These are phyloP conservation scores for Magnolia kwangsiensis DNA, from an alignment of 164 flowering plant species.

Conservation along the genomic window DNA sequence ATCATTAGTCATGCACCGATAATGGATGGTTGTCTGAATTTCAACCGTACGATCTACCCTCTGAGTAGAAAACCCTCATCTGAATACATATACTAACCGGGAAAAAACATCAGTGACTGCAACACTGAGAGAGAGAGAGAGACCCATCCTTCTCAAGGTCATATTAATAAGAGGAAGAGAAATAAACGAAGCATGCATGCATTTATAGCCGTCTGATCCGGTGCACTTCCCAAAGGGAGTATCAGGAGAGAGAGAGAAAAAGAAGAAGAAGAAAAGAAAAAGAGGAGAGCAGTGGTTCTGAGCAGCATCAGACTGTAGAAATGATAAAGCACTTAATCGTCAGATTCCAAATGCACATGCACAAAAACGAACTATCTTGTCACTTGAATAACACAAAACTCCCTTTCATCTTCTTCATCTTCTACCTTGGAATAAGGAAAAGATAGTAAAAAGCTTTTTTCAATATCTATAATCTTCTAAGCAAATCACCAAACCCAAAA, in stretches of 20 bases:
- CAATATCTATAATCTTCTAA: not conserved
- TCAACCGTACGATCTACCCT: not conserved
- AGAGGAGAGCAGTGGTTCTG: not conserved
- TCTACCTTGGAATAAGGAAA: not conserved
- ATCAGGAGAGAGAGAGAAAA: not conserved
- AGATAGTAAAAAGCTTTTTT: not conserved
- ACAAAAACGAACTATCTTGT: conserved; percentile 2
- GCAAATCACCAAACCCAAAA: not conserved
- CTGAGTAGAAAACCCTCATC: not conserved
- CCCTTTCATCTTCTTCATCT: not conserved
- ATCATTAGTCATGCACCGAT: not conserved
- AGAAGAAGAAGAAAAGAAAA: not conserved
- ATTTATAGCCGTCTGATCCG: not conserved
- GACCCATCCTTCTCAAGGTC: not conserved
- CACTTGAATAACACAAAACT: not conserved
- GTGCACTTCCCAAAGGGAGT: not conserved
- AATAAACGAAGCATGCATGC: not conserved
- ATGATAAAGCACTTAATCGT: conserved; percentile 4
- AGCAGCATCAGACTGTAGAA: not conserved
- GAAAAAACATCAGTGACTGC: not conserved
- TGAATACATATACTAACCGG: not conserved
- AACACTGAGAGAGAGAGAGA: not conserved
- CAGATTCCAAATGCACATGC: conserved; percentile 1
- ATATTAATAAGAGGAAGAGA: not conserved
- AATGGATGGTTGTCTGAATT: not conserved